Evolutionary conservation across 768 basidiomycete genomes (phyloP).

Genomic region (Amanita jacksonii): DNA sequence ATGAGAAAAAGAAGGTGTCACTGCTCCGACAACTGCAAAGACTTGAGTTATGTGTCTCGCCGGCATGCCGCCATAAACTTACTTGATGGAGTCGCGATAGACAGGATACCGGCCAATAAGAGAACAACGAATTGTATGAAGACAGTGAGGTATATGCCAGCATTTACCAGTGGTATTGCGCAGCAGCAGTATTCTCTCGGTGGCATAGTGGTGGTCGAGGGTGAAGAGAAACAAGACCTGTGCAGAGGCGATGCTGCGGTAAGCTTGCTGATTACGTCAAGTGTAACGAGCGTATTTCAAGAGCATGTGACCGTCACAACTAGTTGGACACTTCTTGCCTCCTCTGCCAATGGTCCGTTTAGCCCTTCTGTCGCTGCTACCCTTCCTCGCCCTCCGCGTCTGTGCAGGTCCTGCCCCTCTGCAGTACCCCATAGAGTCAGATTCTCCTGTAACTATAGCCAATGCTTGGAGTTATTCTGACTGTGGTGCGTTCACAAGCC

Average conservation of each 20-base stretch:
- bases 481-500: slow-evolving; percentile 55
- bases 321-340: neutral
- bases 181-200: slow-evolving; percentile 89
- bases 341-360: slow-evolving; percentile 6
- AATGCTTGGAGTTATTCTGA: slow-evolving; percentile 56
- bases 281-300: too few relatives aligned
- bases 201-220: slow-evolving; percentile 50
- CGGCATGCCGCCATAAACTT: slow-evolving; percentile 19
- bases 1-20: slow-evolving; percentile 68
- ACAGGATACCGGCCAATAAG: slow-evolving; percentile 59
- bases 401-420: slow-evolving; percentile 13
- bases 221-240: slow-evolving; percentile 12
- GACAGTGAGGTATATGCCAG: slow-evolving; percentile 78
- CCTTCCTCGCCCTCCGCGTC: slow-evolving; percentile 15
- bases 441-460: slow-evolving; percentile 21
- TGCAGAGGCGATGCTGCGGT: too few relatives aligned
- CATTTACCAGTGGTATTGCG: slow-evolving; percentile 84
- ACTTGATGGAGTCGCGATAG: slow-evolving; percentile 77
- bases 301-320: neutral
- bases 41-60: slow-evolving; percentile 1
- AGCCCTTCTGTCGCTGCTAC: slow-evolving; percentile 14
- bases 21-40: slow-evolving; percentile 73
- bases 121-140: slow-evolving; percentile 66
- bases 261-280: too few relatives aligned
- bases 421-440: slow-evolving; percentile 18